Evolutionary conservation across 2,329 filamentous ascomycete species (phyloP).

Genomic region (Apiospora rasikravindrae): DNA sequence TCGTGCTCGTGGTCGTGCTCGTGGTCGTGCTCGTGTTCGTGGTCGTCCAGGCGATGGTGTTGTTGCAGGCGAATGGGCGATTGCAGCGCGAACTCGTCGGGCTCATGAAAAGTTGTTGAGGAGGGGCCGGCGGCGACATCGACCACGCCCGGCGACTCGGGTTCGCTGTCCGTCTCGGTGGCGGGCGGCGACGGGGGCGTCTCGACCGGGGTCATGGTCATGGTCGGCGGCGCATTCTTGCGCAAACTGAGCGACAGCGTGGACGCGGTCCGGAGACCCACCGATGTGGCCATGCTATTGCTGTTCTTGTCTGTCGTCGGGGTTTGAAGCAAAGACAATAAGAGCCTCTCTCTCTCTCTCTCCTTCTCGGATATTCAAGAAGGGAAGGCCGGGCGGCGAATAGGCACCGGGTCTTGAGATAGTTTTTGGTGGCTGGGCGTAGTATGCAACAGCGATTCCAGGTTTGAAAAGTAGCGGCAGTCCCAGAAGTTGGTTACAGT

Average conservation of each 20-base stretch:
- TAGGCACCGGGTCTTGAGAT: background rate
- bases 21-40: background rate
- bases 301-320: background rate
- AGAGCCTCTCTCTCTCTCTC: background rate
- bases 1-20: background rate
- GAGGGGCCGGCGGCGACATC: background rate
- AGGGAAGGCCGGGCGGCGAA: background rate
- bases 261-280: background rate
- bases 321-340: background rate
- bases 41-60: background rate
- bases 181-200: slow-evolving; percentile 29
- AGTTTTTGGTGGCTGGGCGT: background rate
- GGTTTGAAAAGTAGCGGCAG: background rate
- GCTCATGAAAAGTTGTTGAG: slow-evolving; percentile 6
- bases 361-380: background rate
- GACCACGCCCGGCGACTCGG: slow-evolving; percentile 27
- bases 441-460: background rate
- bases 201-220: slow-evolving; percentile 13
- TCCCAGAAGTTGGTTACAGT: slow-evolving; percentile 11
- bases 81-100: background rate
- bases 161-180: slow-evolving; percentile 35
- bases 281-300: slow-evolving; percentile 14
- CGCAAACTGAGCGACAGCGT: slow-evolving; percentile 15
- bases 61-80: background rate
- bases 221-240: slow-evolving; percentile 19